Base-by-base conservation (phyloP, 2,329 filamentous ascomycete genomes). In the Cordyceps cateniannulata region DNA sequence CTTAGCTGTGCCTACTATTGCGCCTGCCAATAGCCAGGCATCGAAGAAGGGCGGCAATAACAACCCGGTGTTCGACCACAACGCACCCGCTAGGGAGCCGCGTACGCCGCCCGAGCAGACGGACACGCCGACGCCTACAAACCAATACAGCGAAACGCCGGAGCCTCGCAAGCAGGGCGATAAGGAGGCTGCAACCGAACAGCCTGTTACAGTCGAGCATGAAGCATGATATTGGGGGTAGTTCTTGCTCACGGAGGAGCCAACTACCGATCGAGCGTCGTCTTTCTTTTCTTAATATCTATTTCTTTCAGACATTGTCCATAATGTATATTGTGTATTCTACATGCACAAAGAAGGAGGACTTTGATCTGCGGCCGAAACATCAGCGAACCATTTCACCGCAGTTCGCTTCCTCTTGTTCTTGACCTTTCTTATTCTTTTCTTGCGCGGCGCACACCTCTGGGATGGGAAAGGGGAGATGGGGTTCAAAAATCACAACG, bases 321-420 rank as follows among this genome's bases (percentile, higher is more conserved):
- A 27, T 66, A 66, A 65, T 66, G 65, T 65, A 63, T 65, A 63
- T 65, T 63, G 38, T 66, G 64, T 65, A 61, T 61, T 63, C 59
- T 57, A 56, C 27, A 14, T 20, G 8, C 51, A 27, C 32, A 5
- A 6, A n/a, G 27, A 20, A 45, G 12, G 22, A n/a, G 14, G 38
- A n/a, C n/a, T n/a, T n/a, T n/a, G n/a, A n/a, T n/a, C n/a, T n/a
- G n/a, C n/a, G n/a, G n/a, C n/a, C n/a, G n/a, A n/a, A n/a, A n/a
- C n/a, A 16, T 42, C 38, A n/a, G n/a, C 5, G 9, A 40, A 40
- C 42, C 22, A 9, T 20, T 20, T 5, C n/a, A 45, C 44, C 20
- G 3, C 42, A 29, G 18, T 44, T 16, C 18, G n/a, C 7, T 18
- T 1, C 3, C 18, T 4, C 20, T 20, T 8, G 5, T n/a, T 55